Evolutionary conservation across 2,329 filamentous ascomycete species (phyloP).

Genomic region (Penicillium paneum): DNA sequence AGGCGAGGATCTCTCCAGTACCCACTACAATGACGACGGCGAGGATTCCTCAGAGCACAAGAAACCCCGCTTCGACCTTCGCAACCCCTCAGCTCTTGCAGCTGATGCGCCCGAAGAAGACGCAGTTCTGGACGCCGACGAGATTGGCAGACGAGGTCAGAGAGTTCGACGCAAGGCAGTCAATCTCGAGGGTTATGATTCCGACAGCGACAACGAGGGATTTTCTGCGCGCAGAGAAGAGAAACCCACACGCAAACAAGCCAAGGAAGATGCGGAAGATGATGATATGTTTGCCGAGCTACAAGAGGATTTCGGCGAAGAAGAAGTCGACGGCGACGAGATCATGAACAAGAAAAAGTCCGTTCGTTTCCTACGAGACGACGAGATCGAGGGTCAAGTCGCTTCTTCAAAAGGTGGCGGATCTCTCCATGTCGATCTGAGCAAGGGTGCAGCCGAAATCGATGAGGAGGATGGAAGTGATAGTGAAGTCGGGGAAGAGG

Average conservation of each 20-base stretch:
- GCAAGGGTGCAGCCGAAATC: conserved; percentile 51
- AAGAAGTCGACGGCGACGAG: conserved; percentile 52
- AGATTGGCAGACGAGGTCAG: conserved; percentile 71
- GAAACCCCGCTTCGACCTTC: conserved; percentile 87
- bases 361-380: conserved; percentile 58
- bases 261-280: conserved; percentile 41
- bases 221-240: conserved; percentile 72
- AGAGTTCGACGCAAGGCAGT: conserved; percentile 88
- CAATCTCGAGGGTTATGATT: conserved; percentile 95
- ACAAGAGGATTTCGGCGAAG: conserved; percentile 57
- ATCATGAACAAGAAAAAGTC: conserved; percentile 58
- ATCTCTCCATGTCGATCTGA: conserved; percentile 56
- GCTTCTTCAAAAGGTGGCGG: conserved; percentile 69
- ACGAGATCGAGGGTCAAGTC: conserved; percentile 78
- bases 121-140: conserved; percentile 80
- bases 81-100: conserved; percentile 89
- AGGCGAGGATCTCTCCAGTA: conserved; percentile 75
- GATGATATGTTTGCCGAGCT: conserved; percentile 79
- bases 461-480: conserved; percentile 62
- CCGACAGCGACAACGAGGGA: conserved; percentile 85
- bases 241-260: conserved; percentile 44
- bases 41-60: conserved; percentile 55
- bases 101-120: conserved; percentile 74
- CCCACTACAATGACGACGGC: conserved; percentile 58
- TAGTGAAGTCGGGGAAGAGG: conserved; percentile 62